A percentile compares a stretch with the other conserved stretches of the same genome.
phyloP scores from a whole-genome alignment of 1,284 basidiomycete genomes.

The Polyporus tsugae region DNA sequence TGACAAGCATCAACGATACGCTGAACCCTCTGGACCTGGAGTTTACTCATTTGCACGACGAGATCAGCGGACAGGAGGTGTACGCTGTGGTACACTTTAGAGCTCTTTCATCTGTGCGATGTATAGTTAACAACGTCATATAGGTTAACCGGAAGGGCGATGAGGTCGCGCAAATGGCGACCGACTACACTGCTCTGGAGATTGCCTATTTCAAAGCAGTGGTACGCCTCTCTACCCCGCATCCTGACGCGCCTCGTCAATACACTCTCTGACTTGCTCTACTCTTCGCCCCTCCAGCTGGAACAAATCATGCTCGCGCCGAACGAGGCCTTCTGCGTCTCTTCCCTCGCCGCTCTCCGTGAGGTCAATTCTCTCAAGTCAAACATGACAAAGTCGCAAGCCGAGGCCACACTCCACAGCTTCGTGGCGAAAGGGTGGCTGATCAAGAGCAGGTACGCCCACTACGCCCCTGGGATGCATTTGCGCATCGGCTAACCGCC shows the following conservation, averaged over 20 bases:
- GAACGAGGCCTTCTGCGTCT: constrained; percentile 76
- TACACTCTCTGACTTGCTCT: not conserved
- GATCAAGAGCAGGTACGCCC: constrained; percentile 72
- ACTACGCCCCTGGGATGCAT: not conserved
- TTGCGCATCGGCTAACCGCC: constrained; percentile 4
- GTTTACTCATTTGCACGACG: constrained; percentile 69
- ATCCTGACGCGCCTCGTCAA: not conserved
- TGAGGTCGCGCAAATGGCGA: constrained; percentile 82
- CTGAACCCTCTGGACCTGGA: constrained; percentile 77
- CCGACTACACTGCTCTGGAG: constrained; percentile 79
- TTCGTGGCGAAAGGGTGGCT: constrained; percentile 88
- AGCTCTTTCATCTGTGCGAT: not conserved
- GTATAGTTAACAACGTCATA: not conserved
- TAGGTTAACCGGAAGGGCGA: constrained; percentile 84
- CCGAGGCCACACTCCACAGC: constrained; percentile 76
- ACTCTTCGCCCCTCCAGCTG: constrained; percentile 56
- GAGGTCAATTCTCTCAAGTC: constrained; percentile 70
- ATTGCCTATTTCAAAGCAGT: constrained; percentile 85
- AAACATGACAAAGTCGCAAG: constrained; percentile 78
- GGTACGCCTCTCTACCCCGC: constrained; percentile 51
- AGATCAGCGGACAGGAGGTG: constrained; percentile 66
- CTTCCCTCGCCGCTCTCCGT: constrained; percentile 78
- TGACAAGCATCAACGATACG: constrained; percentile 63
- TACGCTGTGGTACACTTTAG: constrained; percentile 65
- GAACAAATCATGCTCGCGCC: constrained; percentile 89